Evolutionary conservation across 306 rosid genomes (phyloP), one percentile per base, ranked within the genome.

Genomic region (Castanea crenata): DNA sequence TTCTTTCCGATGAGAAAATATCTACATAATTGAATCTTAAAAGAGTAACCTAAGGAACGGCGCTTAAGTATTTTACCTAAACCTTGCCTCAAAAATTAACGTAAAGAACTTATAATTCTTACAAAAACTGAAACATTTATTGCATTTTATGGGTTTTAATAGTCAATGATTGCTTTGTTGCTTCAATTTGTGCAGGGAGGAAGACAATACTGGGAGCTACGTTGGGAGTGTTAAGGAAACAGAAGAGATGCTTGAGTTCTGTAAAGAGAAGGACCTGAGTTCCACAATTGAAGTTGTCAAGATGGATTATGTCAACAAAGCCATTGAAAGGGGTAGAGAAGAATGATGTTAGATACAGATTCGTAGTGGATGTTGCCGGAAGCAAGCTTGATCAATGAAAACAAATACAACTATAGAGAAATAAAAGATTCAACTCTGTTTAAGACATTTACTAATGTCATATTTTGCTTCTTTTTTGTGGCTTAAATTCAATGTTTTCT

Each of bases 341-440:
- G 83, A 94, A 94, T 35, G 97, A 94, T 77, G 95, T 94, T 65
- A 86, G 97, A 51, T 94, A 94, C 63, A 87, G 97, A 90, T 94
- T 94, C 29, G 94, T 94, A 2, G 94, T 92, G 65, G 93, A 92
- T 83, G 97, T 94, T 49, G 92, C 85, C n/a, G 97, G 93, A 59
- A 91, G 97, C 89, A 92, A 89, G 54, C 78, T 90, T 58, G 84
- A 80, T 34, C 15, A 62, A 55, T 78, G 81, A 88, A 74, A 4
- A 46, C 59, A 31, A 21, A 25, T 4, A 41, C 57, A 41, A 56
- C 54, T 4, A 7, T 38, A 15, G 5, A 38, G 3, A 21, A 71
- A n/a, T 18, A 20, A 65, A 64, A 46, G 4, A 51, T 58, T 4
- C 25, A 31, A 4, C 13, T 18, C 54, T 49, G 11, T 38, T 38